Percentiles rank a stretch among this genome's conserved stretches.
Evolutionary conservation across 768 basidiomycete genomes (phyloP).

Genomic region (Erythrobasidium yunnanense): DNA sequence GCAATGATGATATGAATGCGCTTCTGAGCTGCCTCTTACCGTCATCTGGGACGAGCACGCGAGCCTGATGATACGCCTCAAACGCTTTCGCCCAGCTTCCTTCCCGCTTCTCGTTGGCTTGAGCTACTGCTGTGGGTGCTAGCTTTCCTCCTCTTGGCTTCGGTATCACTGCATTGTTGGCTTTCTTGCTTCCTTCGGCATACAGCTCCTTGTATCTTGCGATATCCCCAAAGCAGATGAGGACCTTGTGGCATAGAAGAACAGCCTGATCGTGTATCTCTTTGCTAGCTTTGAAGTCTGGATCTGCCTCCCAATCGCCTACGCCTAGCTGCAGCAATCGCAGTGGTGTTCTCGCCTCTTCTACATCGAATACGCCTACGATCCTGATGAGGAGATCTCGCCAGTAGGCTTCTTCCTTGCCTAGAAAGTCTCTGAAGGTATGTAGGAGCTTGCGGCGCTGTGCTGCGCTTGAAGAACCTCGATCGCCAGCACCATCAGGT

Average conservation of each 20-base stretch:
- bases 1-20: too few relatives aligned
- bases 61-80: conserved; percentile 74
- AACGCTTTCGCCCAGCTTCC: conserved; percentile 64
- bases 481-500: neutral
- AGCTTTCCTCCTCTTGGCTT: conserved; percentile 28
- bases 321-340: conserved; percentile 44
- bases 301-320: conserved; percentile 26
- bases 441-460: conserved; percentile 77
- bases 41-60: conserved; percentile 67
- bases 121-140: conserved; percentile 33
- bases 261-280: conserved; percentile 51
- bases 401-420: conserved; percentile 88
- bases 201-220: conserved; percentile 87
- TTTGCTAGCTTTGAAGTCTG: conserved; percentile 40
- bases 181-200: conserved; percentile 43
- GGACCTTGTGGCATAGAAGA: conserved; percentile 69
- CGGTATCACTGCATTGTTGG: neutral
- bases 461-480: conserved; percentile 43
- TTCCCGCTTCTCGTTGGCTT: conserved; percentile 44
- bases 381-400: conserved; percentile 63
- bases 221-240: conserved; percentile 87
- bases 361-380: conserved; percentile 59
- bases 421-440: conserved; percentile 78
- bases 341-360: conserved; percentile 54
- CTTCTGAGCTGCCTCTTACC: too few relatives aligned